phyloP scores from a whole-genome alignment of 1,284 basidiomycete genomes.

The Boletellus sp. region DNA sequence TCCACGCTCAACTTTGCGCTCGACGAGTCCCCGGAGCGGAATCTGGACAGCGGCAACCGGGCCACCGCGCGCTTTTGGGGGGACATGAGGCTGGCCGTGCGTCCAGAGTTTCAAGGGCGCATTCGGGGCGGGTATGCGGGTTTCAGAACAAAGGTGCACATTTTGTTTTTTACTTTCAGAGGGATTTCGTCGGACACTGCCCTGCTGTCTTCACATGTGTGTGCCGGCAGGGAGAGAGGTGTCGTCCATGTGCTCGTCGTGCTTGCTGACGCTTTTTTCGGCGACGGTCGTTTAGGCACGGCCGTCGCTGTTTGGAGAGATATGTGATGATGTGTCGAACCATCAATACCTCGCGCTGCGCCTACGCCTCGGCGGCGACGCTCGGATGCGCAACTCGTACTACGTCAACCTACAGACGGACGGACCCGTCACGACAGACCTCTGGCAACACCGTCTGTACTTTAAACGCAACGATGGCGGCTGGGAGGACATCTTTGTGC shows the following conservation, averaged over 20 bases:
- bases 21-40: slow-evolving; percentile 45
- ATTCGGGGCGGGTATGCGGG: slow-evolving; percentile 80
- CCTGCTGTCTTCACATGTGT: no score
- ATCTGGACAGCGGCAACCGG: slow-evolving; percentile 36
- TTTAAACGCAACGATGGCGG: slow-evolving; percentile 66
- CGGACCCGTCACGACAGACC: slow-evolving; percentile 71
- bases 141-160: slow-evolving; percentile 72
- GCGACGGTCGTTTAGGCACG: slow-evolving; percentile 40
- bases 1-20: slow-evolving; percentile 70
- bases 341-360: slow-evolving; percentile 79
- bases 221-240: no score
- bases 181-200: no score
- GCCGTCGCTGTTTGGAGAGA: slow-evolving; percentile 77
- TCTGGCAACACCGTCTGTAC: slow-evolving; percentile 88
- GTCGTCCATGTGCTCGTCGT: no score
- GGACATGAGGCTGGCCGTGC: slow-evolving; percentile 65
- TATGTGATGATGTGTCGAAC: slow-evolving; percentile 76
- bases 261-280: no score
- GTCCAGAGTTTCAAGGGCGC: slow-evolving; percentile 54
- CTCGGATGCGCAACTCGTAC: slow-evolving; percentile 70
- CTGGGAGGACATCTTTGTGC: slow-evolving; percentile 85
- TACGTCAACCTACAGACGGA: slow-evolving; percentile 89
- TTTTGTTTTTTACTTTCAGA: neutral
- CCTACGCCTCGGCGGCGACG: slow-evolving; percentile 68
- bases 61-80: slow-evolving; percentile 72